Conservation (phyloP, 1,284 basidiomycete genomes). For the Rhizoctonia solani region DNA sequence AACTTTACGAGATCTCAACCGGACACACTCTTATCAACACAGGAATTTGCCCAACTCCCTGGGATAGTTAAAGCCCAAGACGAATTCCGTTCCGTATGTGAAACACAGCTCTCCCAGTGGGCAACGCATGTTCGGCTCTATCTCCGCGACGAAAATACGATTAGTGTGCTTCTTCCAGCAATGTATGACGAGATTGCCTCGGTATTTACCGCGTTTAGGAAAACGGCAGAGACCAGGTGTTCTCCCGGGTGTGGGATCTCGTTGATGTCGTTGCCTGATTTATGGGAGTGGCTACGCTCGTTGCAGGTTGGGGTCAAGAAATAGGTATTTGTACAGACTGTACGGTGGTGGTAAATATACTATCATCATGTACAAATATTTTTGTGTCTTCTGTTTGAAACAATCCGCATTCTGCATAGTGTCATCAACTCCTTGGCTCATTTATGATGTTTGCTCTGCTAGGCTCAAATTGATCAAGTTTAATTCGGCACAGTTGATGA, state of each 20-base stretch:
- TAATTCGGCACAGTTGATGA: no score
- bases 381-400: no score
- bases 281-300: slow-evolving; percentile 33
- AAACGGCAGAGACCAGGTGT: slow-evolving; percentile 30
- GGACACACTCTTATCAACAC: slow-evolving; percentile 41
- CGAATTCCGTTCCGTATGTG: slow-evolving; percentile 57
- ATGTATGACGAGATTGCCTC: slow-evolving; percentile 66
- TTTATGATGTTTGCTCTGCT: no score
- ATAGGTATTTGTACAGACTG: not conserved
- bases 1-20: slow-evolving; percentile 39
- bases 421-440: no score
- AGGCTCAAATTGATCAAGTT: no score
- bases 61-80: slow-evolving; percentile 57
- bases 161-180: slow-evolving; percentile 74
- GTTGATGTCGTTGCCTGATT: slow-evolving; percentile 22
- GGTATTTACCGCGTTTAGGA: slow-evolving; percentile 13
- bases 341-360: not conserved
- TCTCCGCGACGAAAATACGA: slow-evolving; percentile 74
- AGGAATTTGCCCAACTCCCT: slow-evolving; percentile 53
- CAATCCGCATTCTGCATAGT: no score
- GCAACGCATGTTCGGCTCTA: slow-evolving; percentile 68
- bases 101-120: slow-evolving; percentile 60
- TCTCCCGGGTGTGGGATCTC: slow-evolving; percentile 22
- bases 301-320: not conserved
- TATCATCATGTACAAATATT: not conserved